Evolutionary conservation across 768 basidiomycete species (phyloP).

Genomic region (Suillus variegatus): DNA sequence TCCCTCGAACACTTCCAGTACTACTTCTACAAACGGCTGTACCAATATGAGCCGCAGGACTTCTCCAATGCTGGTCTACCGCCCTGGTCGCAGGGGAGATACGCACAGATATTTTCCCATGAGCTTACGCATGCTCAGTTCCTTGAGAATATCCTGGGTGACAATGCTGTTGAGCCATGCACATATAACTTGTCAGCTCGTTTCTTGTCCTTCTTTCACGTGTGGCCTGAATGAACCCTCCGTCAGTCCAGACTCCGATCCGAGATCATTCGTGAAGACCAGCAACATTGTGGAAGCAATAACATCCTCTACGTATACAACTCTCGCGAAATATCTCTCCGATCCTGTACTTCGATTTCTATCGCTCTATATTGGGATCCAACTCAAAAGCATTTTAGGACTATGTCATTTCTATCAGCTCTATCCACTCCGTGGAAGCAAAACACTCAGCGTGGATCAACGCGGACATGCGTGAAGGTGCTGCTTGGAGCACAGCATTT

Average conservation of each 20-base stretch:
- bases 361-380: constrained; percentile 25
- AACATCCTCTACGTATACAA: constrained; percentile 55
- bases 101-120: constrained; percentile 54
- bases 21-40: constrained; percentile 47
- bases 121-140: constrained; percentile 57
- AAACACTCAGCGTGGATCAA: constrained; percentile 67
- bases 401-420: constrained; percentile 54
- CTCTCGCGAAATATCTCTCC: constrained; percentile 49
- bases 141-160: constrained; percentile 47
- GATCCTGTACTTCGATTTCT: constrained; percentile 37
- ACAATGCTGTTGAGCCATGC: constrained; percentile 51
- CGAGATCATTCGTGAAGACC: constrained; percentile 49
- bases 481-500: constrained; percentile 61
- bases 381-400: constrained; percentile 18
- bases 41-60: constrained; percentile 43
- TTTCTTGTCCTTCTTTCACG: background rate
- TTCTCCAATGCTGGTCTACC: constrained; percentile 51
- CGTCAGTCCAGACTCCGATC: constrained; percentile 44
- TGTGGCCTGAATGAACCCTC: background rate
- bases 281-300: constrained; percentile 58
- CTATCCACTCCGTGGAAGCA: constrained; percentile 60
- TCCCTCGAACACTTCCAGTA: constrained; percentile 49
- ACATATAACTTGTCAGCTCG: constrained; percentile 57
- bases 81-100: constrained; percentile 49
- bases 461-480: constrained; percentile 45